Conservation (phyloP, 2,329 filamentous ascomycete species). For the Emericellopsis cladophorae region DNA sequence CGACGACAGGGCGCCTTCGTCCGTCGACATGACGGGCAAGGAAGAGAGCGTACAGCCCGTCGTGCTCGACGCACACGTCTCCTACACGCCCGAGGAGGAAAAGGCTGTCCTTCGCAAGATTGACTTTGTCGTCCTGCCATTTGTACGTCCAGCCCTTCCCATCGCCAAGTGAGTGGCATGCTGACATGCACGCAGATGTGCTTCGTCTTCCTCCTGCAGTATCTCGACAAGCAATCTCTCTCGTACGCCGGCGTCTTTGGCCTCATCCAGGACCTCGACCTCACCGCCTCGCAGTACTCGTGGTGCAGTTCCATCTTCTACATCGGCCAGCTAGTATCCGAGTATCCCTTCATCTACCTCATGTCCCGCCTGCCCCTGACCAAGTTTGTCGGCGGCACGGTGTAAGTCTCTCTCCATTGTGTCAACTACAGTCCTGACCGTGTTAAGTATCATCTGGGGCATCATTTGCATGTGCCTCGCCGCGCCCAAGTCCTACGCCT, state of each 20-base stretch:
- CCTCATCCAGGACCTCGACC: constrained; percentile 28
- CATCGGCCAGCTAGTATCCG: constrained; percentile 29
- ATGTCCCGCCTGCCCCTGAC: constrained; percentile 35
- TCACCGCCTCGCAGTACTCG: constrained; percentile 31
- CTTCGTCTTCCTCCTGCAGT: constrained; percentile 27
- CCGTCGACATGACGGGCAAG: background rate
- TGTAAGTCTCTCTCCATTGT: constrained; percentile 17
- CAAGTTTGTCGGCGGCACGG: constrained; percentile 32
- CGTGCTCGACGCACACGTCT: background rate
- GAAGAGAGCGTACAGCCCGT: background rate
- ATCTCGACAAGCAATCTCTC: constrained; percentile 34
- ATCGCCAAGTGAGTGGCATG: background rate
- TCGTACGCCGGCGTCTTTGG: constrained; percentile 34
- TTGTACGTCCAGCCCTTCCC: constrained; percentile 8
- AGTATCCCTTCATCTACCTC: constrained; percentile 36
- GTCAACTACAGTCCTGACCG: background rate
- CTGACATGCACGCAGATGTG: constrained; percentile 14
- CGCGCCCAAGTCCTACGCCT: constrained; percentile 8
- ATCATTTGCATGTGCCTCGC: constrained; percentile 3
- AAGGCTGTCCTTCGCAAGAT: constrained; percentile 17
- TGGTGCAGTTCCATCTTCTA: constrained; percentile 34
- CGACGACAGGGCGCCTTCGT: background rate
- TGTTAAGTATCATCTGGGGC: constrained; percentile 3
- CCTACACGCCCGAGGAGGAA: constrained; percentile 14
- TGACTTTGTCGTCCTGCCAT: constrained; percentile 16